Percentiles rank a stretch among this genome's conserved stretches.
Conservation (phyloP, 2,329 filamentous ascomycete genomes). For the Aspergillus versicolor region DNA sequence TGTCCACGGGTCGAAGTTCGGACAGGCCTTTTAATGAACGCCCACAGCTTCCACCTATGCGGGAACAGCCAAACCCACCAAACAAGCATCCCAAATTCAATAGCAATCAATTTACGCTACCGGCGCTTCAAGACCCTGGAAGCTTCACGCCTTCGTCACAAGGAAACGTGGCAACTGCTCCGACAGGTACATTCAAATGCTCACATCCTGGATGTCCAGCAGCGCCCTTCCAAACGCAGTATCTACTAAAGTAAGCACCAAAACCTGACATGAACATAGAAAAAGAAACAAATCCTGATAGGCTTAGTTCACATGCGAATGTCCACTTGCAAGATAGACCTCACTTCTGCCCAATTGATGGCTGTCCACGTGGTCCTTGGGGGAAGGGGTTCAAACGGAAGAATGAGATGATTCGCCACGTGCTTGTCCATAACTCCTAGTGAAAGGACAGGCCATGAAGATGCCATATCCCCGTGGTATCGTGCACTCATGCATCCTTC, state of each 20-base stretch:
- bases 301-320: constrained; percentile 51
- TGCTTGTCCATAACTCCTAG: constrained; percentile 91
- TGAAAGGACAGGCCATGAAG: too few species aligned
- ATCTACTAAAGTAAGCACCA: constrained; percentile 60
- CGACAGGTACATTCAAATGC: constrained; percentile 50
- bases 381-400: constrained; percentile 68
- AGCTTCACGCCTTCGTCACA: constrained; percentile 23
- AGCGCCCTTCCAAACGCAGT: constrained; percentile 63
- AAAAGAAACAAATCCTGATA: background rate
- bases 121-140: too few species aligned
- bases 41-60: too few species aligned
- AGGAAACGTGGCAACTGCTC: constrained; percentile 23
- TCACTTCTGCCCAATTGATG: constrained; percentile 61
- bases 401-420: constrained; percentile 72
- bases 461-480: too few species aligned
- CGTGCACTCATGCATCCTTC: too few species aligned
- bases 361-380: constrained; percentile 59
- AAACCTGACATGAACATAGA: background rate
- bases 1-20: too few species aligned
- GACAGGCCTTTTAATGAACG: too few species aligned
- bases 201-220: constrained; percentile 58
- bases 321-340: constrained; percentile 64
- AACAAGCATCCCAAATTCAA: too few species aligned
- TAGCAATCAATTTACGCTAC: too few species aligned
- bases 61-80: too few species aligned